Base-by-base conservation (phyloP, 257 asterid species). In the Solanum okadae region DNA sequence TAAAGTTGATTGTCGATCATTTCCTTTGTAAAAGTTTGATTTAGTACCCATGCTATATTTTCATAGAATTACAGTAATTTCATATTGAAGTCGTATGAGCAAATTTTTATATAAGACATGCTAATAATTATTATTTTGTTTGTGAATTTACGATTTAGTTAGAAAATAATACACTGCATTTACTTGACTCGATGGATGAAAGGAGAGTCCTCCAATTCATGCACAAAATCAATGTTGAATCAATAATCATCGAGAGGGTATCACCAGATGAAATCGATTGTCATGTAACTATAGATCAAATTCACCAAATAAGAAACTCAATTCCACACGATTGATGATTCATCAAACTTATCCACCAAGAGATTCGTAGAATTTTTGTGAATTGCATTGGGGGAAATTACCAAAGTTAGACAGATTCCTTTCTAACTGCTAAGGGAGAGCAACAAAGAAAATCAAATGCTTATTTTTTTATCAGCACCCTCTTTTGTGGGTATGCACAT, bases 271-370 rank as follows among this genome's bases (percentile, higher is more conserved):
- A 3, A 18, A 18, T 56, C 3, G 2, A 2, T 56, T 18, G 65
- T 18, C 10, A 1, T 1, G 4, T 56, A 2, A 56, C 65, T 56
- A 1, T 18, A 1, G 10, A 56, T 56, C 10, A 56, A 18, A 56
- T 56, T 56, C 25, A 56, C 10, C 65, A 56, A 20, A 56, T 7
- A 56, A 56, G 65, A 56, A 56, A 56, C 5, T 20, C n/a, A 20
- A 3, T 20, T 56, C 11, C 25, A 20, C 65, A 56, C 11, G 1
- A 0, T 1, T 56, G 65, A 0, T 56, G n/a, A n/a, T 13, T 63
- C 7, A 8, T 63, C 9, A 11, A 5, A 65, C 20, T 67, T 27
- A 67, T 13, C 10, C 35, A 67, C 10, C 20, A 67, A 67, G 20
- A 5, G 10, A 25, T 13, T 67, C 2, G 5, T 25, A 16, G 4